Percentiles rank a stretch among this genome's conserved stretches.
Conservation (phyloP, 2,329 filamentous ascomycete species). For the Paecilomyces niveus region DNA sequence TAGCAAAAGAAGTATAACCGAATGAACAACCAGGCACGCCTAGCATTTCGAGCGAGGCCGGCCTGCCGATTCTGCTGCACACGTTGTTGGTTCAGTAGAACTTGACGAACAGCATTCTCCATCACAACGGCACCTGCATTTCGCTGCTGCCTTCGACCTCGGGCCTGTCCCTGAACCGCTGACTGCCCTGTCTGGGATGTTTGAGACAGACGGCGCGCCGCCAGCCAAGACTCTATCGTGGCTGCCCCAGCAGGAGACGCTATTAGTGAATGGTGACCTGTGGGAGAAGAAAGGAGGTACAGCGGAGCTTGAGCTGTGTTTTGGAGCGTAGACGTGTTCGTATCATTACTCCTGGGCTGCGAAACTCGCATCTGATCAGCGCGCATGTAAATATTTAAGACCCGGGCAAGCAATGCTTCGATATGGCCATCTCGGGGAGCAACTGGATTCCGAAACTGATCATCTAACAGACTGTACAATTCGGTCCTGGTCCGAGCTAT, state of each 20-base stretch:
- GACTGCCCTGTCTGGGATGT: conserved; percentile 2
- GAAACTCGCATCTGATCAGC: conserved; percentile 23
- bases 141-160: conserved; percentile 1
- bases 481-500: conserved; percentile 23
- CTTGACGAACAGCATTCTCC: conserved; percentile 27
- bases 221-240: conserved; percentile 7
- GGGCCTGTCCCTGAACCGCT: conserved; percentile 1
- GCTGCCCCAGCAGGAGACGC: conserved; percentile 30
- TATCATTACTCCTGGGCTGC: conserved; percentile 10
- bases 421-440: conserved; percentile 16
- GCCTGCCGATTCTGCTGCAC: conserved; percentile 19
- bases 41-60: conserved; percentile 33
- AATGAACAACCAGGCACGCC: conserved; percentile 51
- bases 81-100: conserved; percentile 20
- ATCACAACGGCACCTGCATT: conserved; percentile 15
- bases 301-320: conserved; percentile 14
- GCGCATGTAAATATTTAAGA: conserved; percentile 22
- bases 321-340: conserved; percentile 2
- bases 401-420: conserved; percentile 21
- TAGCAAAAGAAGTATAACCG: conserved; percentile 54
- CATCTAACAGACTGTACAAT: conserved; percentile 25
- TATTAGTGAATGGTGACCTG: conserved; percentile 39
- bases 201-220: conserved; percentile 8
- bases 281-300: conserved; percentile 40
- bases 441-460: conserved; percentile 19